Percentiles rank a stretch among this genome's conserved stretches.
Conservation (phyloP, 208 protist species). For the Wallacemonas rigidus region DNA sequence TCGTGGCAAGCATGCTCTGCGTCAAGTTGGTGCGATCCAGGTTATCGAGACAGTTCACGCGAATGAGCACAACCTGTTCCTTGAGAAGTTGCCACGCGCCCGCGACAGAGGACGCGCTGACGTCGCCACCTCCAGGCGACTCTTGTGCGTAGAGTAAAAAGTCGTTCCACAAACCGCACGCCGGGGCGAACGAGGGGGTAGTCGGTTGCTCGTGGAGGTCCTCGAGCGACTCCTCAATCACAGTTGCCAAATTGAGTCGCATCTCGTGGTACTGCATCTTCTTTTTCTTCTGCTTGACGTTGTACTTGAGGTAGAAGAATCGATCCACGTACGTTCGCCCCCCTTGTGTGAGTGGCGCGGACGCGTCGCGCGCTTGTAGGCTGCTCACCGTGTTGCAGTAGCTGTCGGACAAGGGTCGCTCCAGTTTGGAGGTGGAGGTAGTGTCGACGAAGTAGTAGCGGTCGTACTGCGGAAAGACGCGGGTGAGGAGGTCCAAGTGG, state of each 20-base stretch:
- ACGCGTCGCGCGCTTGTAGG: neutral
- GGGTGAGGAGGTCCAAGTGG: constrained; percentile 45
- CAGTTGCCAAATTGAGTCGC: constrained; percentile 19
- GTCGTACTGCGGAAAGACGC: constrained; percentile 31
- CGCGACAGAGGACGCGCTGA: neutral
- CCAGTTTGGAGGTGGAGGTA: constrained; percentile 43
- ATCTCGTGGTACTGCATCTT: constrained; percentile 41
- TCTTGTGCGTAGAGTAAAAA: constrained; percentile 12
- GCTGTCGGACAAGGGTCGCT: constrained; percentile 58
- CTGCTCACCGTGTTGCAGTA: constrained; percentile 28
- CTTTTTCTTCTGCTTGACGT: constrained; percentile 55
- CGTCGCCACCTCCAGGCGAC: neutral
- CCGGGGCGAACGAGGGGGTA: neutral
- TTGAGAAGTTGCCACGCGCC: constrained; percentile 7
- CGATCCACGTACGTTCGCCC: neutral
- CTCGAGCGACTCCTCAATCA: constrained; percentile 9
- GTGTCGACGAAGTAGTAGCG: constrained; percentile 61
- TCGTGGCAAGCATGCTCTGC: constrained; percentile 52
- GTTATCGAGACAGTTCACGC: constrained; percentile 88
- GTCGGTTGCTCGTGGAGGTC: neutral
- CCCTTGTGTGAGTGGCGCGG: neutral
- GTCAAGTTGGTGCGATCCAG: constrained; percentile 82
- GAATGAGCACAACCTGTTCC: constrained; percentile 25
- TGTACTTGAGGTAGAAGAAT: constrained; percentile 46
- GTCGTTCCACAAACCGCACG: neutral